phyloP scores from a whole-genome alignment of 169 alveolate genomes.

The Condylostoma magnum region DNA sequence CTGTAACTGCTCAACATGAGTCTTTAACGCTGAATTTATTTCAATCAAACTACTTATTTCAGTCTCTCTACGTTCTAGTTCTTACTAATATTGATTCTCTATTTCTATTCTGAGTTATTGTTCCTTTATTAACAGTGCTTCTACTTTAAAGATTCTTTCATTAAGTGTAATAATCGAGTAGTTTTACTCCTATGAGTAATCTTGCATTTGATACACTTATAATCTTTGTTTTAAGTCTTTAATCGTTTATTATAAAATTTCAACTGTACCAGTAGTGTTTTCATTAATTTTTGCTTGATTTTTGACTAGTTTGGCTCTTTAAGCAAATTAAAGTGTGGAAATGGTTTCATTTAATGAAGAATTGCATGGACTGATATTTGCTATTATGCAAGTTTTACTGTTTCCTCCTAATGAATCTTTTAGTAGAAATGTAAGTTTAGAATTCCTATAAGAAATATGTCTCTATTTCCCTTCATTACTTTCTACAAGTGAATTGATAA shows the following conservation, averaged over 20 bases:
- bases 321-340: slow-evolving; percentile 84
- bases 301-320: slow-evolving; percentile 82
- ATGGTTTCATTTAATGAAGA: slow-evolving; percentile 70
- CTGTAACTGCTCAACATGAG: no score
- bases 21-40: no score
- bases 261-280: slow-evolving; percentile 63
- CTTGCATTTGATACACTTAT: no score
- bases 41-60: no score
- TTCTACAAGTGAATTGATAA: slow-evolving; percentile 75
- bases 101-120: no score
- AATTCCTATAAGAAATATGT: slow-evolving; percentile 80
- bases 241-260: slow-evolving; percentile 54
- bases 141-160: no score
- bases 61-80: no score
- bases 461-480: slow-evolving; percentile 69
- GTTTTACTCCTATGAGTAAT: no score
- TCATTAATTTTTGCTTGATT: slow-evolving; percentile 81
- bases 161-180: no score
- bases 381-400: slow-evolving; percentile 82
- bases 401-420: slow-evolving; percentile 86
- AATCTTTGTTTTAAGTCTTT: slow-evolving; percentile 32
- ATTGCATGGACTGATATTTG: slow-evolving; percentile 77
- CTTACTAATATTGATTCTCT: no score
- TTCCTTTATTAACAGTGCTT: no score
- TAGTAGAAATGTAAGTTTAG: slow-evolving; percentile 82